phyloP scores from a whole-genome alignment of 306 rosid genomes.

The Luffa acutangula region DNA sequence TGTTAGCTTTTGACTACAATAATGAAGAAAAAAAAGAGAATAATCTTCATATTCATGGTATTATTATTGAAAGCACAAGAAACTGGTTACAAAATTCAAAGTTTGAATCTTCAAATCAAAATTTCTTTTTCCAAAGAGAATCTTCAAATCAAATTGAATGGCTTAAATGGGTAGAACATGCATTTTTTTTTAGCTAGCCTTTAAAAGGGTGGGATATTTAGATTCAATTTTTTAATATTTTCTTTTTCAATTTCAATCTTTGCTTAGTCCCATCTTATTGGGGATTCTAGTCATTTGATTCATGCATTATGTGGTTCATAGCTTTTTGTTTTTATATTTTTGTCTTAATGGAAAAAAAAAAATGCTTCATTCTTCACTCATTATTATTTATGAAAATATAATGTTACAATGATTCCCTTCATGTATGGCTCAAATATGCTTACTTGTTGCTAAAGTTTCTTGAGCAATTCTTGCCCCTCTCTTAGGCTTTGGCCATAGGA shows the following conservation, averaged over 20 bases:
- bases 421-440: background rate
- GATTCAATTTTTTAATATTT: background rate
- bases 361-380: background rate
- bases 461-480: background rate
- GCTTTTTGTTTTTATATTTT: background rate
- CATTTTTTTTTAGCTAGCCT: background rate
- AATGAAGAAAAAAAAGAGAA: background rate
- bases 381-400: background rate
- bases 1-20: background rate
- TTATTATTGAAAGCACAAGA: background rate
- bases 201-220: background rate
- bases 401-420: background rate
- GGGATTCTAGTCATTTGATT: background rate
- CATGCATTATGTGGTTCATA: background rate
- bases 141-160: background rate
- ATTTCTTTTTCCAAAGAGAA: background rate
- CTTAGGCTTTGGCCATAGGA: background rate
- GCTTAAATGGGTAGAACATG: background rate
- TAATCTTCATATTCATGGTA: background rate
- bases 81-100: background rate
- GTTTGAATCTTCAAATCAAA: background rate
- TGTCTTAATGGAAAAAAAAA: background rate
- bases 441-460: background rate
- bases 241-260: background rate
- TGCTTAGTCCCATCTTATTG: conserved; percentile 1